These are phyloP conservation scores for Mortierella sp. DNA, from an alignment of 371 early-diverging fungal genomes.

Conservation along the genomic window DNA sequence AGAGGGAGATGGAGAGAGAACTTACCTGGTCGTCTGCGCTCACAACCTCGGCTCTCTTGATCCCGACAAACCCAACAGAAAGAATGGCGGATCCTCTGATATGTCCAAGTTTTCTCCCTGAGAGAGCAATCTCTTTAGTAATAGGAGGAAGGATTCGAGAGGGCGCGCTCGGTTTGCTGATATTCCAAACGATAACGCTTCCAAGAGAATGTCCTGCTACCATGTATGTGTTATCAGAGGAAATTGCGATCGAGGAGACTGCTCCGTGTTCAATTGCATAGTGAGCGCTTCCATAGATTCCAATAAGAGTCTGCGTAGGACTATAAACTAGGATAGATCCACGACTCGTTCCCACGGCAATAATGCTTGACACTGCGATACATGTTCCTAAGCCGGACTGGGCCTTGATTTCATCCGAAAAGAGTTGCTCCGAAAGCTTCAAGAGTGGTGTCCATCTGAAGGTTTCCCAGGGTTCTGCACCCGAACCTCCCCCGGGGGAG, in stretches of 20 bases:
- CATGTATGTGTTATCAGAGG: slow-evolving; percentile 73
- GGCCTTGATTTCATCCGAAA: slow-evolving; percentile 64
- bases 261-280: slow-evolving; percentile 68
- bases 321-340: slow-evolving; percentile 79
- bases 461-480: slow-evolving; percentile 71
- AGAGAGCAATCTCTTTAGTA: slow-evolving; percentile 52
- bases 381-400: slow-evolving; percentile 36
- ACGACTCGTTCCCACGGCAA: slow-evolving; percentile 81
- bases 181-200: slow-evolving; percentile 78
- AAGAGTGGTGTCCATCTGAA: slow-evolving; percentile 79
- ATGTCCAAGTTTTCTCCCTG: slow-evolving; percentile 74
- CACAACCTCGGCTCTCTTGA: slow-evolving; percentile 72
- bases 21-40: slow-evolving; percentile 76
- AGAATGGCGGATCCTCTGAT: slow-evolving; percentile 73
- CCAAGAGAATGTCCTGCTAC: slow-evolving; percentile 81
- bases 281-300: slow-evolving; percentile 62
- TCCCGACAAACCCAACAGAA: slow-evolving; percentile 77
- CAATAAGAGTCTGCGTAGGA: slow-evolving; percentile 72
- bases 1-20: neutral
- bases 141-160: slow-evolving; percentile 66
- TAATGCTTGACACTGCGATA: slow-evolving; percentile 53
- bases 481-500: slow-evolving; percentile 34
- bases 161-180: slow-evolving; percentile 61
- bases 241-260: slow-evolving; percentile 78
- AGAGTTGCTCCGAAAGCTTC: slow-evolving; percentile 74